phyloP scores from a whole-genome alignment of 2,329 filamentous ascomycete genomes.

The Torrubiella hemipterigena region DNA sequence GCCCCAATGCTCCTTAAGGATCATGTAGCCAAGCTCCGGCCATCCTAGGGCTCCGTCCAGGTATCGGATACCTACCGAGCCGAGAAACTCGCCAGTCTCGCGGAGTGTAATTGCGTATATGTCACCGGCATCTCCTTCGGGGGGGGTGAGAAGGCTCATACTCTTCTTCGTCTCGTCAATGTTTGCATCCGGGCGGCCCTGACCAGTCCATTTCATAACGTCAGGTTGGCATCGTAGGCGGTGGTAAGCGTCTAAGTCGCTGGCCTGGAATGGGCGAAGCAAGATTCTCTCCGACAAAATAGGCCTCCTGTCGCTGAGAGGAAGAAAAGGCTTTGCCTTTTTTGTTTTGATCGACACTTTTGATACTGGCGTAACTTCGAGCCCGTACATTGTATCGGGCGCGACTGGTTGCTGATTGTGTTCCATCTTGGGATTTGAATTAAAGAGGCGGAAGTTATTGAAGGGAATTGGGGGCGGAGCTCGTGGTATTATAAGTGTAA shows the following conservation, averaged over 20 bases:
- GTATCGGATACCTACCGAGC: background rate
- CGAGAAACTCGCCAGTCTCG: background rate
- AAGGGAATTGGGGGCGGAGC: no score
- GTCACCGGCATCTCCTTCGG: slow-evolving; percentile 37
- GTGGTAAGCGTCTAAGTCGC: slow-evolving; percentile 38
- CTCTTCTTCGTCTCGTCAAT: slow-evolving; percentile 28
- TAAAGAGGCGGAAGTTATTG: no score
- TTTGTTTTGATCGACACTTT: no score
- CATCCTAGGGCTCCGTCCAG: background rate
- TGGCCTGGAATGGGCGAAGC: slow-evolving; percentile 34
- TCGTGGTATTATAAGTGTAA: no score
- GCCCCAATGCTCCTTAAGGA: background rate
- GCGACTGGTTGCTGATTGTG: no score
- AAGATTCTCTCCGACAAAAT: slow-evolving; percentile 42
- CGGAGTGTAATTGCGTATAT: slow-evolving; percentile 37
- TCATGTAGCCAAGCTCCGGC: background rate
- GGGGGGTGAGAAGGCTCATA: slow-evolving; percentile 30
- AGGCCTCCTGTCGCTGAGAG: slow-evolving; percentile 21
- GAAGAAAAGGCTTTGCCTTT: no score
- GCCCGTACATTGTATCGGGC: no score
- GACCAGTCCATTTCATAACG: slow-evolving; percentile 48
- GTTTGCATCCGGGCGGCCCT: slow-evolving; percentile 28
- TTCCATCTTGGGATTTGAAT: no score
- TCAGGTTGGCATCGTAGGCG: slow-evolving; percentile 43
- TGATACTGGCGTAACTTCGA: no score